Evolutionary conservation across 23 red algal genomes (phyloP), one percentile per base, ranked within the genome.

Genomic region (Gracilaria vermiculophylla): DNA sequence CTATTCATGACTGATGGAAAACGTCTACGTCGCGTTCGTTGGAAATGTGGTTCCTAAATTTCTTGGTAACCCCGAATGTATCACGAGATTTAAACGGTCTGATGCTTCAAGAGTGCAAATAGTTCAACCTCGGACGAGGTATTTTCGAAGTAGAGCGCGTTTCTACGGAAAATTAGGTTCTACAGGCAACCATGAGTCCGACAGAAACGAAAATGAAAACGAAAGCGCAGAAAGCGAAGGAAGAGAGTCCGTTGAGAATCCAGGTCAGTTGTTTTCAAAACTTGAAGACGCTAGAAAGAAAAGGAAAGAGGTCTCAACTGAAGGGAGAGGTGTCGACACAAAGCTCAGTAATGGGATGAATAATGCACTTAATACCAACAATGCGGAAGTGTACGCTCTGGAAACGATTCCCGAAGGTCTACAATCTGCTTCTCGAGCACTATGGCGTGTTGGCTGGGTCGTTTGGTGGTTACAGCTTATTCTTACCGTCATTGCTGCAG

Each of bases 361-460:
- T 13, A 64, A 64, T 34, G 58, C 32, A 6, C 8, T 64, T 64
- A 31, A 64, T 34, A 13, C 35, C 14, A 15, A 2, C 35, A 64
- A 2, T 5, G 12, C 8, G 35, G 16, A 14, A 14, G 58, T 17
- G 16, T 8, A 8, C 2, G 67, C 44, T 23, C 36, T 27, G 2
- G 67, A 73, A 73, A 19, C 36, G n/a, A 48, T 73, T 42, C 67
- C 67, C n/a, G 0, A 47, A 23, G 67, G 67, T 28, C 23, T 73
- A 5, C 67, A 55, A 49, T 24, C 43, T 54, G 84, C 84, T 37
- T 76, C 84, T 7, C 40, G 69, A 13, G 84, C 88, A 36, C 55
- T 94, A 1, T 94, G 91, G 91, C 79, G 81, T 62, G 28, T 94
- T 49, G 91, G 91, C 5, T 94, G 91, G 91, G 34, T 94, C 62